Conservation (phyloP, 108 stramenopile species). For the Aurantiochytrium sp. region DNA sequence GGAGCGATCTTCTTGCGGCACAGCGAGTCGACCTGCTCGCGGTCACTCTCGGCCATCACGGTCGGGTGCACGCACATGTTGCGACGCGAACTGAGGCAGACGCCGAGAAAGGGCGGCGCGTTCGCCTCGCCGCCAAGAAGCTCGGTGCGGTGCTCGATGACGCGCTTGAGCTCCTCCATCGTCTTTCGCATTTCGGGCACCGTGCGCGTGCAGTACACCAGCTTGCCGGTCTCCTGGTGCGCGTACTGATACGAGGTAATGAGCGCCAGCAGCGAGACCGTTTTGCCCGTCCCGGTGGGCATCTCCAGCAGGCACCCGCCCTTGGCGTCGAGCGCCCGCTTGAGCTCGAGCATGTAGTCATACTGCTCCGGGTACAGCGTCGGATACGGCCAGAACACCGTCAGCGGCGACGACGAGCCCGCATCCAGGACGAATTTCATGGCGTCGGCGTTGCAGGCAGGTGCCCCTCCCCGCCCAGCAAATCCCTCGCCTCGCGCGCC, state of each 20-base stretch:
- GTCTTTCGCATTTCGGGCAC: conserved; percentile 96
- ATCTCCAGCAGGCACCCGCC: conserved; percentile 96
- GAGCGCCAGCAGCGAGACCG: conserved; percentile 83
- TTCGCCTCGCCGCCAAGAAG: conserved; percentile 55
- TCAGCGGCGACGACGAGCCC: conserved; percentile 50
- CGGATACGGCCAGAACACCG: conserved; percentile 97
- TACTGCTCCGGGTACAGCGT: conserved; percentile 96
- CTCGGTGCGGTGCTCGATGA: conserved; percentile 77
- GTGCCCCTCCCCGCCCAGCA: not conserved
- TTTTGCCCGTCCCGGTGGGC: conserved; percentile 92
- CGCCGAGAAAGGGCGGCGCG: conserved; percentile 61
- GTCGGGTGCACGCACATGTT: conserved; percentile 97
- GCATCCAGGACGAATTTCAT: conserved; percentile 68
- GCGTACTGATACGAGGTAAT: conserved; percentile 96
- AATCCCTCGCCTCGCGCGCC: not conserved
- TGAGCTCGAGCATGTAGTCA: conserved; percentile 97
- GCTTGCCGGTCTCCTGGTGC: conserved; percentile 78
- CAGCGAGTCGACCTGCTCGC: conserved; percentile 92
- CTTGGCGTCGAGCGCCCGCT: conserved; percentile 88
- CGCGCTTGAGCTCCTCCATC: conserved; percentile 90
- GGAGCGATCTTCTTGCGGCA: conserved; percentile 94
- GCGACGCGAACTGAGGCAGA: conserved; percentile 89
- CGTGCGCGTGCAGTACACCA: conserved; percentile 98
- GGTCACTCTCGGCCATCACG: conserved; percentile 86
- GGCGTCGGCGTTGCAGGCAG: not conserved